Conservation (phyloP, 2,329 filamentous ascomycete genomes). For the Aspergillus pseudoterreus region DNA sequence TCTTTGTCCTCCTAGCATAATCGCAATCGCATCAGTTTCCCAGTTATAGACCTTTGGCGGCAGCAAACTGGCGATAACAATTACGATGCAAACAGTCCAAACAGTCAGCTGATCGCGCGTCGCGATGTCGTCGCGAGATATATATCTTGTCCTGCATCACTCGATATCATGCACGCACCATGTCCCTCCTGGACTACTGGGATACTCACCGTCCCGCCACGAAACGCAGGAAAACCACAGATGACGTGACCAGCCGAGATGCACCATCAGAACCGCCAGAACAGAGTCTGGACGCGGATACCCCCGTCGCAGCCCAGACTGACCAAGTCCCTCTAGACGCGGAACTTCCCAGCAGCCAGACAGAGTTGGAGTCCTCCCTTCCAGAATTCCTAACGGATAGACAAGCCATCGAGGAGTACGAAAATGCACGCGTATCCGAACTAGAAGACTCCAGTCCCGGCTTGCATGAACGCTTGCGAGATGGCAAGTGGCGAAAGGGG, state of each 20-base stretch:
- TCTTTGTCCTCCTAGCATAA: background rate
- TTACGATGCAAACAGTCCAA: constrained; percentile 14
- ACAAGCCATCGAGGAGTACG: constrained; percentile 75
- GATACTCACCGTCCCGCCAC: constrained; percentile 26
- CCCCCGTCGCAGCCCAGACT: constrained; percentile 16
- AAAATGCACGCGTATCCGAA: constrained; percentile 62
- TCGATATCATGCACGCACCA: constrained; percentile 15
- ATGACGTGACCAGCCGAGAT: constrained; percentile 14
- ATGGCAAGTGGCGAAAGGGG: constrained; percentile 66
- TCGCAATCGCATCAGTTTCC: background rate
- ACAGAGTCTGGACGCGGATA: constrained; percentile 20
- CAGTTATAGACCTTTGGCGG: background rate
- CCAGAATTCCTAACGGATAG: constrained; percentile 64
- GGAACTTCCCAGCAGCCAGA: constrained; percentile 43
- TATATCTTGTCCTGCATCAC: background rate
- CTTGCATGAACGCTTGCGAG: constrained; percentile 51
- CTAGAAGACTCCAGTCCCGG: constrained; percentile 31
- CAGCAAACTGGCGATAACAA: background rate
- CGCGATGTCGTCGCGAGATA: background rate
- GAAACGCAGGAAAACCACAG: constrained; percentile 31
- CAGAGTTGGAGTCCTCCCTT: constrained; percentile 68
- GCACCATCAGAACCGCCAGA: constrained; percentile 5
- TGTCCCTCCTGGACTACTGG: constrained; percentile 37
- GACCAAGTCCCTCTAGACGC: constrained; percentile 18
- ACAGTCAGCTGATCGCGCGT: constrained; percentile 33